Conservation (phyloP, 2,329 filamentous ascomycete genomes). For the Alternaria postmessia region DNA sequence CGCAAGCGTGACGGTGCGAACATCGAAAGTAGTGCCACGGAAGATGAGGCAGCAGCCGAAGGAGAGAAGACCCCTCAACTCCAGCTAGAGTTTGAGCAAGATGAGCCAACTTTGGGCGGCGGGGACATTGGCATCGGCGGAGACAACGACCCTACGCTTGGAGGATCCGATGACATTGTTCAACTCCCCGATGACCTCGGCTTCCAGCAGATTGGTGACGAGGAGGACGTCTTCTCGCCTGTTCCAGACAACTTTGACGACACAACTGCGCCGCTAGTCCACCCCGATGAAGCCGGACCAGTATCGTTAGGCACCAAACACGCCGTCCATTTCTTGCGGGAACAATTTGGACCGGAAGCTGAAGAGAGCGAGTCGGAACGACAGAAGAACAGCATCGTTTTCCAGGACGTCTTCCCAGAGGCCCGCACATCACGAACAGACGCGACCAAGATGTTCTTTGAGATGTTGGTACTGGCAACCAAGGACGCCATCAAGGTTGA, state of each 20-base stretch:
- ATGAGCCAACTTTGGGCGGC: slow-evolving; percentile 57
- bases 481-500: slow-evolving; percentile 99
- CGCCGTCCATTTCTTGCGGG: slow-evolving; percentile 91
- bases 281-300: slow-evolving; percentile 83
- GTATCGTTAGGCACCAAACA: slow-evolving; percentile 93
- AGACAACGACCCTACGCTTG: slow-evolving; percentile 42
- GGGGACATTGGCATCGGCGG: slow-evolving; percentile 55
- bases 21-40: slow-evolving; percentile 77
- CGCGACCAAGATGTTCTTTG: slow-evolving; percentile 99
- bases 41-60: slow-evolving; percentile 60
- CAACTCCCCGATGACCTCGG: slow-evolving; percentile 40
- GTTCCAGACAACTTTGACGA: slow-evolving; percentile 74
- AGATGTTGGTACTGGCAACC: slow-evolving; percentile 91
- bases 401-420: slow-evolving; percentile 91
- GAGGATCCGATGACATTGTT: slow-evolving; percentile 36
- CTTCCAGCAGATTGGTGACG: slow-evolving; percentile 38
- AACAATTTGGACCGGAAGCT: slow-evolving; percentile 80
- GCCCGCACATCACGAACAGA: slow-evolving; percentile 81
- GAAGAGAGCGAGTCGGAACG: slow-evolving; percentile 73
- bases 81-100: slow-evolving; percentile 66
- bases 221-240: slow-evolving; percentile 49
- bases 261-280: slow-evolving; percentile 76
- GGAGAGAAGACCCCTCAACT: slow-evolving; percentile 73
- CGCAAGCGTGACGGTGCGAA: slow-evolving; percentile 91
- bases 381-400: slow-evolving; percentile 79